Conservation (phyloP, 2,329 filamentous ascomycete genomes). For the Claviceps sp. region DNA sequence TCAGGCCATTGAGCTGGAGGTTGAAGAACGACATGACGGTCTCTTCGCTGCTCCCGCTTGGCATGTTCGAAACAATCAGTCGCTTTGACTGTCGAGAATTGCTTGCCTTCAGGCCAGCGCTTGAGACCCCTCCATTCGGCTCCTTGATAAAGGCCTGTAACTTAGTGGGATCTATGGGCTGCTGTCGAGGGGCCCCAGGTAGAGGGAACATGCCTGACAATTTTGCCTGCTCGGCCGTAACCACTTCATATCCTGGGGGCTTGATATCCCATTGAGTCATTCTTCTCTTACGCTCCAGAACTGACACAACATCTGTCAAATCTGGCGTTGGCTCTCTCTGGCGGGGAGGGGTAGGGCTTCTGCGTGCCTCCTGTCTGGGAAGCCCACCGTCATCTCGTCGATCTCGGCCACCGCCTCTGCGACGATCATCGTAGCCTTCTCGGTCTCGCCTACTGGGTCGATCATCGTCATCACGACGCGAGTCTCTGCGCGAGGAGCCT, state of each 20-base stretch:
- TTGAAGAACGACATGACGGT: constrained; percentile 79
- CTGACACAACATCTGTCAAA: constrained; percentile 69
- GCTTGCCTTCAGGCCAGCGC: constrained; percentile 74
- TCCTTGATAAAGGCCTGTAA: constrained; percentile 94
- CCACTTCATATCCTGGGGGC: constrained; percentile 92
- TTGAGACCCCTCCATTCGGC: constrained; percentile 56
- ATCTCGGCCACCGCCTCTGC: constrained; percentile 36
- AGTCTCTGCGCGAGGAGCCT: constrained; percentile 44
- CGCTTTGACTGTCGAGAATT: constrained; percentile 92
- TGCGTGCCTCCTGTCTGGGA: constrained; percentile 40
- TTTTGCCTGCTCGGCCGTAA: constrained; percentile 97
- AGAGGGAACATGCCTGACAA: constrained; percentile 98
- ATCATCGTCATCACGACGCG: constrained; percentile 52
- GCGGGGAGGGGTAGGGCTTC: constrained; percentile 69
- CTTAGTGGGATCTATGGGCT: constrained; percentile 87
- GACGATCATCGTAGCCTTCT: constrained; percentile 37
- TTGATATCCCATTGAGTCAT: constrained; percentile 99
- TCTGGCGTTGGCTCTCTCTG: constrained; percentile 94
- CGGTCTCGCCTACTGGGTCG: constrained; percentile 44
- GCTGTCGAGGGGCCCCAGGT: constrained; percentile 84
- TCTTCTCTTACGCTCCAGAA: constrained; percentile 77
- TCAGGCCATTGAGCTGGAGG: constrained; percentile 89
- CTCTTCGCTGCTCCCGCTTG: constrained; percentile 61
- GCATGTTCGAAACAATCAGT: constrained; percentile 75
- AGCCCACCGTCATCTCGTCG: constrained; percentile 24